Base-by-base conservation (phyloP, 2,329 filamentous ascomycete species). In the Cladosporium sp. region DNA sequence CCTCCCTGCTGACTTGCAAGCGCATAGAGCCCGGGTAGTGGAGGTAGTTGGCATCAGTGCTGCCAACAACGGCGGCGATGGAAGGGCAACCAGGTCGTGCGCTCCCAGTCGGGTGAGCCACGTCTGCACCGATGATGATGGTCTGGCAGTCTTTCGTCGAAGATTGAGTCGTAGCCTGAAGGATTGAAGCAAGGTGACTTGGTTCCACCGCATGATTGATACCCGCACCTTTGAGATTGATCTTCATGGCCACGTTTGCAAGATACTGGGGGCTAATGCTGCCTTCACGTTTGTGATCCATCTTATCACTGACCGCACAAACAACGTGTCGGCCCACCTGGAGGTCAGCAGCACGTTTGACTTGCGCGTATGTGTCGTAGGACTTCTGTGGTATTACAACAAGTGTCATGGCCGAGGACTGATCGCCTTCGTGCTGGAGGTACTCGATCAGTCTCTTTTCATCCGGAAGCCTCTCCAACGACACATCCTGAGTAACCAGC, bases 51-150 rank as follows among this genome's bases (percentile, higher is more conserved):
- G 65, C 24, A 57, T 82, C 78, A 5, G 77, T 67, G 36, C 77
- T 80, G 5, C 77, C 80, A 11, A 82, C 81, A 1, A 82, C 71
- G 3, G 75, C 75, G 1, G 80, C 79, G 15, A 83, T 76, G 0
- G 78, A 81, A 0, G 80, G 80, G 0, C 70, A 72, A 12, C 71
- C 72, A 2, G 78, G 79, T 10, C 73, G 58, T 1, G 57, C 64
- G 21, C 64, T 41, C 3, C 21, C 14, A 14, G 71, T 71, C 0
- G 81, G 78, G 67, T 84, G 82, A 0, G 78, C 79, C 0, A 82
- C 77, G 67, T 84, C 82, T 0, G 77, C 77, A 0, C 81, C 80
- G 7, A 82, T 68, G 8, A 82, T 67, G 65, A 82, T 77, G 0
- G 64, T 66, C 7, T 65, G 10, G 7, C 57, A 49, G 14, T 14